Percentiles rank a stretch among this genome's conserved stretches.
These are phyloP conservation scores for Murraya paniculata DNA, from an alignment of 345 rosid species.

Conservation along the genomic window DNA sequence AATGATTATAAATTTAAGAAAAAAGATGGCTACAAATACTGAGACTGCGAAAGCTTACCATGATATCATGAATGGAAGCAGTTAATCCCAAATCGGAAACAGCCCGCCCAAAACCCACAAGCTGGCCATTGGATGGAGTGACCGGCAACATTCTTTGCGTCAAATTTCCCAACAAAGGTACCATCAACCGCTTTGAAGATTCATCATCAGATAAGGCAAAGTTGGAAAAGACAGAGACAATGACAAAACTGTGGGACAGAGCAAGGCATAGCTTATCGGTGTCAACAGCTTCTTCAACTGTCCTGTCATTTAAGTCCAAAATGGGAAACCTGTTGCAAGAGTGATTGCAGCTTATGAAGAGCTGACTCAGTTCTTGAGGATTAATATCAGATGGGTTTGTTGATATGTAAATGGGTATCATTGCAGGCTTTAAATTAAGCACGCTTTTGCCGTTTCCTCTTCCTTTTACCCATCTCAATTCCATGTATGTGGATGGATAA, in stretches of 20 bases:
- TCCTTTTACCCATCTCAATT: constrained; percentile 46
- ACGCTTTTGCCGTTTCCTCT: constrained; percentile 19
- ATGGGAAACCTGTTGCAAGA: constrained; percentile 60
- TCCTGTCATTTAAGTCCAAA: constrained; percentile 22
- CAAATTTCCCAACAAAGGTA: constrained; percentile 30
- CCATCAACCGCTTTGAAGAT: neutral
- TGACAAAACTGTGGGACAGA: constrained; percentile 53
- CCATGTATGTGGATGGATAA: constrained; percentile 36
- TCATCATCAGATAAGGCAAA: neutral
- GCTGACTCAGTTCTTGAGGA: constrained; percentile 39
- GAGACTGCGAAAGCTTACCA: constrained; percentile 35
- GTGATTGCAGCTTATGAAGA: constrained; percentile 59
- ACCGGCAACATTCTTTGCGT: constrained; percentile 43
- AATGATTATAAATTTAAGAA: neutral
- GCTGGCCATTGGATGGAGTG: constrained; percentile 48
- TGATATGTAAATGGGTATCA: constrained; percentile 59
- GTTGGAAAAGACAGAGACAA: constrained; percentile 72
- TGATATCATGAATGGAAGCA: constrained; percentile 76
- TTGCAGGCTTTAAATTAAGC: constrained; percentile 18
- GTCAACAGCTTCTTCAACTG: constrained; percentile 30
- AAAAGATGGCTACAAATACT: neutral
- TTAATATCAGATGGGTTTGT: constrained; percentile 51
- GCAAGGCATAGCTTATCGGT: constrained; percentile 63
- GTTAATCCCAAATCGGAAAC: constrained; percentile 81
- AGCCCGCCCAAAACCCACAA: constrained; percentile 86